Conservation (phyloP, 139 green algal genomes). For the Coelastrella sp. region DNA sequence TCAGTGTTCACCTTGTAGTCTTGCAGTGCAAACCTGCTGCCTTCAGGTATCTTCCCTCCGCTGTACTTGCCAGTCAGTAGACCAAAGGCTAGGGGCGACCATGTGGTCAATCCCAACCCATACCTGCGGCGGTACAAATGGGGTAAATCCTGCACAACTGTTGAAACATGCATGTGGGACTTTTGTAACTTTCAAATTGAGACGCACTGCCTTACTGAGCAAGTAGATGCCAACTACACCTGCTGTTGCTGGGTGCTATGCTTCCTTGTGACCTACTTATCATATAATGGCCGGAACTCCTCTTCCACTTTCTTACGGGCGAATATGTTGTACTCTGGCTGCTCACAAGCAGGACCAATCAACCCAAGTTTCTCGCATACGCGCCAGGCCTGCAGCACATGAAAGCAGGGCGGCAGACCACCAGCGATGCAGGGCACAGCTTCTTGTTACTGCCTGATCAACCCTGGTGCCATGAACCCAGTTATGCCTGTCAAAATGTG, state of each 20-base stretch:
- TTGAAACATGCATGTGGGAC: no score
- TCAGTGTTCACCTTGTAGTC: conserved; percentile 73
- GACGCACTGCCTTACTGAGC: no score
- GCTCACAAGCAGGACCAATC: conserved; percentile 77
- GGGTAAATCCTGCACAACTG: no score
- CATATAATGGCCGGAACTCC: conserved; percentile 80
- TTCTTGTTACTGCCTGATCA: no score
- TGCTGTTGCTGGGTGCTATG: no score
- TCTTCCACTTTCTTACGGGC: conserved; percentile 75
- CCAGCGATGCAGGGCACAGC: no score
- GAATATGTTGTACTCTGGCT: conserved; percentile 93
- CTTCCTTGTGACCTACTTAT: conserved; percentile 49
- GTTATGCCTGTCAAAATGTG: no score
- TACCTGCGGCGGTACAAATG: conserved; percentile 32
- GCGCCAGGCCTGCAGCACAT: conserved; percentile 67
- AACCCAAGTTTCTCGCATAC: conserved; percentile 78
- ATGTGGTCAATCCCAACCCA: conserved; percentile 85
- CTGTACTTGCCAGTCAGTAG: conserved; percentile 92
- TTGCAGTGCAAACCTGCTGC: conserved; percentile 73
- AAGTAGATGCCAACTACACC: no score
- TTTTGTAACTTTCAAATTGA: no score
- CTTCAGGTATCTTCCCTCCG: conserved; percentile 69
- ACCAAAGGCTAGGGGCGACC: conserved; percentile 81
- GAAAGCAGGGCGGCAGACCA: no score
- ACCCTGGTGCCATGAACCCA: no score